Base-by-base conservation (phyloP, 306 rosid species). In the Castanea sativa region DNA sequence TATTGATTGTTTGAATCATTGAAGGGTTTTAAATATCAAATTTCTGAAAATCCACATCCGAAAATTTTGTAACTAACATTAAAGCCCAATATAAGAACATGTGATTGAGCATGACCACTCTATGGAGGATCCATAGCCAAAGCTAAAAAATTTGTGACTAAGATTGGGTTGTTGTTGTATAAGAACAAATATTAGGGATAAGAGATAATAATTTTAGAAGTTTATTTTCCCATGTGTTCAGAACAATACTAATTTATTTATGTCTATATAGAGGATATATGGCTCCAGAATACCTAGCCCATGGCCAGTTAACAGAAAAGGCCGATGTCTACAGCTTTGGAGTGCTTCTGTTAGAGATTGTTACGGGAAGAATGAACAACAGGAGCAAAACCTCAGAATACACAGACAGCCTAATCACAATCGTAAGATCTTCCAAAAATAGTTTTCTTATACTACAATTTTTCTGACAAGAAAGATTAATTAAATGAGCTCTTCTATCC, bases 251-350 rank as follows among this genome's bases (percentile, higher is more conserved):
- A 60, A 51, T 52, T 35, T 72, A 20, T 52, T 64, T 2, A 3
- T 75, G 82, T 38, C 70, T 70, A 65, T 72, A 69, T 80, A 93
- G 99, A 80, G 97, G 99, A 55, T 91, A 95, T 51, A 93, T 95
- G 96, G 97, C 99, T 85, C 99, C 99, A 1, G 99, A 95, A 83
- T 95, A 93, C 86, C 86, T 95, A 83, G 99, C 96, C 52, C 97
- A 89, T 78, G 98, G 99, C 55, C 96, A 91, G 73, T 88, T 93
- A 76, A 93, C 99, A 64, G 99, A 93, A 70, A 95, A 93, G 75
- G 97, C 81, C 5, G 99, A 95, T 59, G 91, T 95, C 71, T 95
- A 93, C 57, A 91, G 98, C 77, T 93, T 91, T 73, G 98, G 99
- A 0, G 93, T 93, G 79, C 85, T 95, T 45, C 70, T 95, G 64